These are phyloP conservation scores for Lipomyces starkeyi DNA, from an alignment of 805 yeast species.

Conservation along the genomic window DNA sequence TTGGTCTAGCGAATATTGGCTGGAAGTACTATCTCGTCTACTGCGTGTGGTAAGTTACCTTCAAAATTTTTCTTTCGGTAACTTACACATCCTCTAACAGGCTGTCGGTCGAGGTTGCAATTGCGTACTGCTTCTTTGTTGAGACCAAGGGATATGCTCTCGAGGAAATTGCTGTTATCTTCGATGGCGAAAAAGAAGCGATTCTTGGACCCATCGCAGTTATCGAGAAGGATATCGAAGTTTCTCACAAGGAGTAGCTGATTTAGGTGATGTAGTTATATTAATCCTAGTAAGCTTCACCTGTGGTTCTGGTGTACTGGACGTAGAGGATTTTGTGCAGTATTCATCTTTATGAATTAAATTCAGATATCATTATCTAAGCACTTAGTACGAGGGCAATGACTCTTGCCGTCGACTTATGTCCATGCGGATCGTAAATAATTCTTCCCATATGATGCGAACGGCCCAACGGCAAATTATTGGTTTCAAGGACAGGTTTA, in stretches of 20 bases:
- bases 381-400: no score
- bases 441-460: no score
- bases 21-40: slow-evolving; percentile 55
- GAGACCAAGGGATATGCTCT: slow-evolving; percentile 53
- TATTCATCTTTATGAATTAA: no score
- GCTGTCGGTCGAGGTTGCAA: slow-evolving; percentile 44
- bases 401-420: no score
- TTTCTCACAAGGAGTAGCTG: not conserved
- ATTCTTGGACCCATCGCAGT: not conserved
- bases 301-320: no score
- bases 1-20: slow-evolving; percentile 51
- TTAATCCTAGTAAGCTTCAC: no score
- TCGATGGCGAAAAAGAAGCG: slow-evolving; percentile 45
- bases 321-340: no score
- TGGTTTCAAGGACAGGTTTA: no score
- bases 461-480: no score
- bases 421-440: no score
- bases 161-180: slow-evolving; percentile 53
- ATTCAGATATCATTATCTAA: no score
- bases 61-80: not conserved
- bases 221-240: not conserved
- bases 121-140: slow-evolving; percentile 49
- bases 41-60: slow-evolving; percentile 20
- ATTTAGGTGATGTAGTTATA: no score
- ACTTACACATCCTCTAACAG: not conserved